A percentile compares a stretch with the other conserved stretches of the same genome.
phyloP scores from a whole-genome alignment of 2,329 filamentous ascomycete genomes.

The Tolypocladium amazonense region DNA sequence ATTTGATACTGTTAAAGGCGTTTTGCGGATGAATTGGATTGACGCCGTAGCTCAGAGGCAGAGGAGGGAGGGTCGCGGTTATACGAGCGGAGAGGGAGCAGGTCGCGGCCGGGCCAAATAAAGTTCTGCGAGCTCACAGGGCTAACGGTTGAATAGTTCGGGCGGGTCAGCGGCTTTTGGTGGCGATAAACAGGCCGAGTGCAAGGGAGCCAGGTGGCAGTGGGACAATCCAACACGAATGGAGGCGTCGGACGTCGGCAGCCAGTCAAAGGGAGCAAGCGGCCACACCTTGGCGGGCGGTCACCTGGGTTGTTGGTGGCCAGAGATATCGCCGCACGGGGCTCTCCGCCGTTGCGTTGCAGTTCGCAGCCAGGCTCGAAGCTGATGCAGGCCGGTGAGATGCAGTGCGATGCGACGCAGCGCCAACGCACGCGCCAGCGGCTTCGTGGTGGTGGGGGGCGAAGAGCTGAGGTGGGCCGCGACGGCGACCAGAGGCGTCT shows the following conservation, averaged over 20 bases:
- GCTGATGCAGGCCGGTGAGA: background rate
- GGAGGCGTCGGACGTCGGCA: background rate
- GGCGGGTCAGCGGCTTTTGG: background rate
- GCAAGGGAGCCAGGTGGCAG: background rate
- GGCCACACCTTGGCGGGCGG: background rate
- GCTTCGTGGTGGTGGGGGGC: background rate
- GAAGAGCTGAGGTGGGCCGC: background rate
- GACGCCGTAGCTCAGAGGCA: background rate
- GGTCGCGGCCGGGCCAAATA: background rate
- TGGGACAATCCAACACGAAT: background rate
- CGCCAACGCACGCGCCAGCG: background rate
- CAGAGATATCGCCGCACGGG: background rate
- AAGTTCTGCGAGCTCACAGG: background rate
- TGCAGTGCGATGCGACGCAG: slow-evolving; percentile 1
- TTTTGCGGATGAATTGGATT: background rate
- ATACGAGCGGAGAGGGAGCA: background rate
- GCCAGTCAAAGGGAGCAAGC: background rate
- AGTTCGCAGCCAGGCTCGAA: background rate
- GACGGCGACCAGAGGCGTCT: background rate
- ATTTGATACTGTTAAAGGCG: background rate
- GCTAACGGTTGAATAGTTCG: background rate
- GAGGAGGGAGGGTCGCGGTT: background rate
- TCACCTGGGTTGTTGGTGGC: background rate
- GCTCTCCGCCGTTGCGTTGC: background rate
- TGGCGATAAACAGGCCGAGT: background rate